Percentiles rank a stretch among this genome's conserved stretches.
Evolutionary conservation across 345 rosid species (phyloP).

Genomic region (Boechera divaricarpa): DNA sequence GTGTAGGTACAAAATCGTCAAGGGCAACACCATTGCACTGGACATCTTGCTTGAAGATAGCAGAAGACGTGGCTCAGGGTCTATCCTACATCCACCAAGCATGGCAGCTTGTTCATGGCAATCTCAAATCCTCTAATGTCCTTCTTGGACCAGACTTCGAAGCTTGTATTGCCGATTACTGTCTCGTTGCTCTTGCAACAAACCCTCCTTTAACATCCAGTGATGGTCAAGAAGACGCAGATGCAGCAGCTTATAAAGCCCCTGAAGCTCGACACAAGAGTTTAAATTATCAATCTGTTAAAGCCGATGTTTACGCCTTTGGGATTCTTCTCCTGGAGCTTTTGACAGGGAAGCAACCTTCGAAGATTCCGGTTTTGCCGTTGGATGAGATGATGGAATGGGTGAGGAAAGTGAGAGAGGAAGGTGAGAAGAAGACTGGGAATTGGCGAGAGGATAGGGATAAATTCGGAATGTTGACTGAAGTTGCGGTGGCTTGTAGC

Average conservation of each 20-base stretch:
- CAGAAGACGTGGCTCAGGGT: conserved; percentile 95
- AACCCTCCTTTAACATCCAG: conserved; percentile 27
- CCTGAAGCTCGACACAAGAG: conserved; percentile 67
- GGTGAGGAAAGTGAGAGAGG: conserved; percentile 69
- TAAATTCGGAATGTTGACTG: conserved; percentile 71
- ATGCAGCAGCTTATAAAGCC: conserved; percentile 55
- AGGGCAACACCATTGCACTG: conserved; percentile 91
- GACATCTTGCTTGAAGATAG: conserved; percentile 93
- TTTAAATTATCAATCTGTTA: conserved; percentile 45
- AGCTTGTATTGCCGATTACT: conserved; percentile 69
- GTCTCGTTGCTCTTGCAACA: conserved; percentile 60
- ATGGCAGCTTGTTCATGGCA: conserved; percentile 71
- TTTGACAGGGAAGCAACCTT: conserved; percentile 73
- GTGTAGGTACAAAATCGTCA: conserved; percentile 78
- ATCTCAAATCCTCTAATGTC: conserved; percentile 82
- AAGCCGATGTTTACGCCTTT: conserved; percentile 75
- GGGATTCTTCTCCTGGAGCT: conserved; percentile 85
- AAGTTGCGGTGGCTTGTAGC: conserved; percentile 75
- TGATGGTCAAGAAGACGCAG: conserved; percentile 46
- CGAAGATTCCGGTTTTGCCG: conserved; percentile 54
- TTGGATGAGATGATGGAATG: conserved; percentile 57
- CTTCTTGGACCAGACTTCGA: conserved; percentile 90
- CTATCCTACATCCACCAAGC: conserved; percentile 96
- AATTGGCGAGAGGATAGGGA: conserved; percentile 52
- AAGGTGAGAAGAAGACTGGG: conserved; percentile 50